Base-by-base conservation (phyloP, 2,329 filamentous ascomycete species). In the Leptographium lundbergii region DNA sequence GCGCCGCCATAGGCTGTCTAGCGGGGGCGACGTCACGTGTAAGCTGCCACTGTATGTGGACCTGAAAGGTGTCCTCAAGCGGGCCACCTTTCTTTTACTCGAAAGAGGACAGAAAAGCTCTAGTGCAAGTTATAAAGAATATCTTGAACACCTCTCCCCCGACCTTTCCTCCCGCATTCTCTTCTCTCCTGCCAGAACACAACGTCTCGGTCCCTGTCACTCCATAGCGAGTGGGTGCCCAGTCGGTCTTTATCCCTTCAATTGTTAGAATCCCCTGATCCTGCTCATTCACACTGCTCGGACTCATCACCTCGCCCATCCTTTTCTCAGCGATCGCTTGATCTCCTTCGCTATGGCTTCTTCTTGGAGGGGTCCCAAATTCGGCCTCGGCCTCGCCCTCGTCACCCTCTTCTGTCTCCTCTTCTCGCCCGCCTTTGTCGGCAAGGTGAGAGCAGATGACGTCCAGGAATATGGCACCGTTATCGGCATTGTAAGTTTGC, bases 381-480 rank as follows among this genome's bases (percentile, higher is more conserved):
- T 58, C 58, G 60, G 63, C 81, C 72, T 91, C 78, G 78, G 86
- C 85, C 79, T 96, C 81, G 91, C 90, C 82, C 77, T 94, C 72
- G 79, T 96, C 75, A 86, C 91, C 77, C 96, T 96, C 80, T 87
- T 96, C 69, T 84, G 90, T 71, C 84, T 96, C 65, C 84, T 97
- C 66, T 89, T 99, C 69, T 84, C 88, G 65, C 91, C 91, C 66
- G 87, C 91, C 65, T 87, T 97, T 71, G 83, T 95, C 66, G 85
- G 87, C 75, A 81, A 86, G 66, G 92, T 86, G 62, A 76, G 81
- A 68, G 84, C 87, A 60, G 82, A 89, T 65, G 85, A 91, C 68
- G 79, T 82, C 66, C 86, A 91, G 61, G 86, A 83, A 70, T 89
- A 89, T 74, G 90, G 90, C 72, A 92, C 87, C 69, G 90, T 96